phyloP scores from a whole-genome alignment of 129 eudicot genomes.

The Smallanthus sonchifolius region DNA sequence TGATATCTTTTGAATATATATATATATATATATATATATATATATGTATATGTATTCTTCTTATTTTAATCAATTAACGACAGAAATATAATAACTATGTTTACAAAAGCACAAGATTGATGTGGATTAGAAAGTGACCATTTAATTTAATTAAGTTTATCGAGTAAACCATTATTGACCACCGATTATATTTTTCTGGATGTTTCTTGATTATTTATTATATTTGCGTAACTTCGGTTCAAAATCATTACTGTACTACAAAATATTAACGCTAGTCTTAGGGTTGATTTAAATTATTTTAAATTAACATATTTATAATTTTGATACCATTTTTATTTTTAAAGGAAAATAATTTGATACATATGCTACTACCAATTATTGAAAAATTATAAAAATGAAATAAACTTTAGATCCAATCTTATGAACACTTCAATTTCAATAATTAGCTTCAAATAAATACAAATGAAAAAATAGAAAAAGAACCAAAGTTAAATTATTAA shows the following conservation, averaged over 20 bases:
- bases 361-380: slow-evolving; percentile 18
- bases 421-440: slow-evolving; percentile 23
- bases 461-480: background rate
- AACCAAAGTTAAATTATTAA: slow-evolving; percentile 4
- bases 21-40: background rate
- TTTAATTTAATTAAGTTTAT: background rate
- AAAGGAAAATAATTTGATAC: background rate
- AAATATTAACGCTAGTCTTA: background rate
- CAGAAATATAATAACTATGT: background rate
- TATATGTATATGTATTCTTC: background rate
- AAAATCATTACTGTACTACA: background rate
- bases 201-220: background rate
- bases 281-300: background rate
- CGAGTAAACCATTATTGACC: background rate
- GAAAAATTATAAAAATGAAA: slow-evolving; percentile 19
- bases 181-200: too few relatives aligned
- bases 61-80: background rate
- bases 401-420: slow-evolving; percentile 31
- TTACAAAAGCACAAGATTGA: background rate
- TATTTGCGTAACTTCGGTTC: background rate
- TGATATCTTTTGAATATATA: background rate
- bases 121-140: background rate
- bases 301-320: too few relatives aligned
- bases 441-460: slow-evolving; percentile 19
- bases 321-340: background rate